Evolutionary conservation across 805 yeast species (phyloP).

Genomic region (Schwanniomyces polymorphus): DNA sequence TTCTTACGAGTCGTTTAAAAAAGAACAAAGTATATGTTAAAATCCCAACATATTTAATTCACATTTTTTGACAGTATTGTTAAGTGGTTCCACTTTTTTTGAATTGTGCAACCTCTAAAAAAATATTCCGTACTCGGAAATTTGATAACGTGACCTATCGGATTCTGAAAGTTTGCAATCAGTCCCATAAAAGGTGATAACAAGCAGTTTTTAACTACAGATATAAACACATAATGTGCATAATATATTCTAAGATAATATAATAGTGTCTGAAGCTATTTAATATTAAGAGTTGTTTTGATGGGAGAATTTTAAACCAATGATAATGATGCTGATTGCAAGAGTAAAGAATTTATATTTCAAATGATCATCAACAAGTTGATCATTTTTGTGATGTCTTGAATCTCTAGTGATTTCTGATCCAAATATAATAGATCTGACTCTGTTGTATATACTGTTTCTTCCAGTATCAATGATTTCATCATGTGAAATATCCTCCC

Average conservation of each 20-base stretch:
- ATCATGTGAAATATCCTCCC: constrained; percentile 12
- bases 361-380: constrained; percentile 38
- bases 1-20: too few species aligned
- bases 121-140: background rate
- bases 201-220: background rate
- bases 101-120: background rate
- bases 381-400: constrained; percentile 15
- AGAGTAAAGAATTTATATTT: constrained; percentile 43
- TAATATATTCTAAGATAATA: background rate
- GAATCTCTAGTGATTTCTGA: constrained; percentile 4
- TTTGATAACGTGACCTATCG: background rate
- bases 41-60: background rate
- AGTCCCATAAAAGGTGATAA: background rate
- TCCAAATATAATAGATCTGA: constrained; percentile 35
- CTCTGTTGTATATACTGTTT: constrained; percentile 30
- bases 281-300: constrained; percentile 6
- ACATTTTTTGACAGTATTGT: background rate
- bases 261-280: constrained; percentile 4
- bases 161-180: background rate
- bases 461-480: constrained; percentile 1
- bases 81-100: background rate
- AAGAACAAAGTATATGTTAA: too few species aligned
- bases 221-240: too few species aligned
- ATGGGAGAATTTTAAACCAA: constrained; percentile 38
- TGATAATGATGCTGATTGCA: constrained; percentile 41